Base-by-base conservation (phyloP, 257 asterid species). In the Solanum chiquidenum region DNA sequence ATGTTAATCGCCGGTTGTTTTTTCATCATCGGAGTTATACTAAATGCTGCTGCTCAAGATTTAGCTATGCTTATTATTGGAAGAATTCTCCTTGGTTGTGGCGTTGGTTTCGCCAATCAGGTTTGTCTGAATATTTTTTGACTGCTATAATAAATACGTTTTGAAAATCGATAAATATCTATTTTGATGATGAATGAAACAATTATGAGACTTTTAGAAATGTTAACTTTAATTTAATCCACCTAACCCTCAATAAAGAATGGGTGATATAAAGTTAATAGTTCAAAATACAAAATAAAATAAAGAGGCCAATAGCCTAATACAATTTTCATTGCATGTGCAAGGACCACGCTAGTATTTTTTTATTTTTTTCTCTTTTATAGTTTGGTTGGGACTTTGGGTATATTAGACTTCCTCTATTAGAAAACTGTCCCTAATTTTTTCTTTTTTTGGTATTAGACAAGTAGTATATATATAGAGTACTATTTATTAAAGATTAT, bases 21-120 rank as follows among this genome's bases (percentile, higher is more conserved):
- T 93, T 95, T 96, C 92, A 52, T 91, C 0, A 77, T 66, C 37
- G 98, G 99, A 37, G 96, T 94, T n/a, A 33, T 83, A 37, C 86
- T 96, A 3, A 96, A 94, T 89, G 90, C 99, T 7, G 97, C 97
- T 0, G 99, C 99, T 3, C 95, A 91, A 87, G 91, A 96, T 74
- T 94, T 95, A 44, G 94, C 98, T 16, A 97, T 97, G 99, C 98
- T 97, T 75, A 97, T 97, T 84, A 87, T 93, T 71, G 99, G 99
- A 62, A 85, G 98, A 86, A 93, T 97, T 89, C 60, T 95, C 18
- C 97, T 97, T 37, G 98, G 98, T 0, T 95, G 98, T 55, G 99
- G 99, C 0, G 95, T 97, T 21, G 99, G 99, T 7, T 97, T 97
- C 35, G 99, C 98, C 12, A 97, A 95, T 87, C 99, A 97, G 98